A percentile compares a stretch with the other conserved stretches of the same genome.
phyloP scores from a whole-genome alignment of 805 yeast species.

The Nakazawaea laoshanensis region DNA sequence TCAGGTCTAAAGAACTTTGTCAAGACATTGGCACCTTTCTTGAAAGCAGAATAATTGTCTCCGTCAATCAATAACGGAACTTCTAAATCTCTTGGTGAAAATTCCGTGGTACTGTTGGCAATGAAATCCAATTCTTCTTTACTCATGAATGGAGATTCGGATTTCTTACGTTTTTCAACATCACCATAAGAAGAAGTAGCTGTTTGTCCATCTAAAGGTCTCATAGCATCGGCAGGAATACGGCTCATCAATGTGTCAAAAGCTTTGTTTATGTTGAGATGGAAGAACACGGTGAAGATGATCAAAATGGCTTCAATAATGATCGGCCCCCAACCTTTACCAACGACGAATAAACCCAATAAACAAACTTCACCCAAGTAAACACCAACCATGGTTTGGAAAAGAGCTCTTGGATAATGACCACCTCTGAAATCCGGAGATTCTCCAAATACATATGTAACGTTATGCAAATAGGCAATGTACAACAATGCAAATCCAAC shows the following conservation, averaged over 20 bases:
- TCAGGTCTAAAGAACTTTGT: constrained; percentile 49
- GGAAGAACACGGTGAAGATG: constrained; percentile 60
- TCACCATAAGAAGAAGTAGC: constrained; percentile 47
- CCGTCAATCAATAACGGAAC: constrained; percentile 73
- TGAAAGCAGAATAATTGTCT: constrained; percentile 25
- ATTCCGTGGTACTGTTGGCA: not conserved
- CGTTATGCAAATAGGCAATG: constrained; percentile 71
- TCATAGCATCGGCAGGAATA: constrained; percentile 68
- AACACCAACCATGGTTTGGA: constrained; percentile 82
- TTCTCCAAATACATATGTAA: constrained; percentile 61
- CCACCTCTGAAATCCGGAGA: constrained; percentile 71
- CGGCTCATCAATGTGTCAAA: constrained; percentile 52
- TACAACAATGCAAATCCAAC: constrained; percentile 65
- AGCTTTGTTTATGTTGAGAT: constrained; percentile 54
- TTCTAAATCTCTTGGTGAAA: constrained; percentile 13
- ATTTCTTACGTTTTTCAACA: not conserved
- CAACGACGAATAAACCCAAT: constrained; percentile 79
- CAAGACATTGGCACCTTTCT: constrained; percentile 20
- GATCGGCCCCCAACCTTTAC: constrained; percentile 94
- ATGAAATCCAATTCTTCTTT: constrained; percentile 11
- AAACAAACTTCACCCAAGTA: constrained; percentile 84
- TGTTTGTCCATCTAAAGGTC: constrained; percentile 62
- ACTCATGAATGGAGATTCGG: constrained; percentile 14
- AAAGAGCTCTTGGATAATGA: constrained; percentile 81
- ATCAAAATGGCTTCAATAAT: constrained; percentile 64